phyloP scores from a whole-genome alignment of 257 asterid species.

The Nicotiana knightiana region DNA sequence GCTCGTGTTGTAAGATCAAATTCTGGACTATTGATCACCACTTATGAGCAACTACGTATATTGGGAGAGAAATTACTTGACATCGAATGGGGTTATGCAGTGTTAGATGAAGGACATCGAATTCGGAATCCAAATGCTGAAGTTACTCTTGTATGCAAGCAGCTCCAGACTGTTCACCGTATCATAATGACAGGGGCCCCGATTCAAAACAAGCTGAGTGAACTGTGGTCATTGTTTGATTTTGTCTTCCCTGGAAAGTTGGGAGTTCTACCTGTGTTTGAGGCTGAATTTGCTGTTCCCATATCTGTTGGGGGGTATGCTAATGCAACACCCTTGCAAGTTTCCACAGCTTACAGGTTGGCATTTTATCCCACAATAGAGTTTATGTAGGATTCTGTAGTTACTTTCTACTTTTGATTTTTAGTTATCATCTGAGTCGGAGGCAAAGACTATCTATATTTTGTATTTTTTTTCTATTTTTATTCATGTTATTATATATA shows the following conservation, averaged over 20 bases:
- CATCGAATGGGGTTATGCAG: conserved; percentile 93
- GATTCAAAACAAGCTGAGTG: conserved; percentile 92
- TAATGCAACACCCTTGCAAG: conserved; percentile 94
- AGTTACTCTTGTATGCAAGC: conserved; percentile 92
- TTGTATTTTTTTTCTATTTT: not conserved
- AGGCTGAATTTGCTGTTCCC: conserved; percentile 98
- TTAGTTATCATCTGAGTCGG: not conserved
- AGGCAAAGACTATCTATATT: not conserved
- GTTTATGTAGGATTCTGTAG: not conserved
- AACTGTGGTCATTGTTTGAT: conserved; percentile 97
- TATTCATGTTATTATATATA: not conserved
- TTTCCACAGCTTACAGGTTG: conserved; percentile 97
- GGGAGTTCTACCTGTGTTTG: conserved; percentile 95
- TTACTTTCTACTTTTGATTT: not conserved
- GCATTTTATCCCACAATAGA: conserved; percentile 5
- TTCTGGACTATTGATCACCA: conserved; percentile 81
- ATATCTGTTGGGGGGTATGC: conserved; percentile 98
- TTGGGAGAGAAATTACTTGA: conserved; percentile 76
- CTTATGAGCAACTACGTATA: conserved; percentile 92
- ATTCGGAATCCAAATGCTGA: conserved; percentile 98
- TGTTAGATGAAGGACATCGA: conserved; percentile 96
- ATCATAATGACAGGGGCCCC: conserved; percentile 96
- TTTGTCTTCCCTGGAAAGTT: conserved; percentile 96
- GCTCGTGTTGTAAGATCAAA: conserved; percentile 71
- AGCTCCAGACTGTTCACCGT: conserved; percentile 96